Base-by-base conservation (phyloP, 106 monocot species). In the Acanthochlamys bracteata region DNA sequence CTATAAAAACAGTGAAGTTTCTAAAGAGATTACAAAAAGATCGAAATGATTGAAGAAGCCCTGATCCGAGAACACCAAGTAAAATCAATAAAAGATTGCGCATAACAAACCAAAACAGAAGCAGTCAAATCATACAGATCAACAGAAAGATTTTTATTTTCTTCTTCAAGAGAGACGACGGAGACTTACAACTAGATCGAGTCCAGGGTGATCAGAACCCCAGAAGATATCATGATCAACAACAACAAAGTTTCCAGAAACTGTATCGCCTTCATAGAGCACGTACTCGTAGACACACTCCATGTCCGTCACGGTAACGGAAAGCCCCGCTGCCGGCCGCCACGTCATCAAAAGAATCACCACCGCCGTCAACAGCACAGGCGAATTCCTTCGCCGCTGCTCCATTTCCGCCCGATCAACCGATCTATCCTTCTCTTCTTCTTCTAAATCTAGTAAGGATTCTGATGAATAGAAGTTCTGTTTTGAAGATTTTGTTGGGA, bases 281-380 rank as follows among this genome's bases (percentile, higher is more conserved):
- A 92, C 87, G 84, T 72, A 92, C 69, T 92, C 92, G 74, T 84
- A 87, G 40, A 92, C 79, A 72, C 87, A 92, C 76, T 92, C 92
- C 58, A 33, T 49, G 14, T 82, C 84, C 59, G 58, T 69, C 7
- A 92, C 92, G 23, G 84, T 87, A 20, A 92, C 76, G 10, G 87
- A 80, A 20, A 91, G 73, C 4, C 73, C 83, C 17, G 69, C 61
- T 23, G 64, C 49, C 45, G 51, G 62, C 2, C 53, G 63, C 53
- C 46, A 26, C 12, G 23, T 69, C 63, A 19, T 55, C 55, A 19
- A 10, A 39, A 76, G 64, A 22, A 63, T 33, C 58, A 51, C 58
- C 42, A 72, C 1, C 59, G 72, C 7, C 20, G 69, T 16, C 20
- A 77, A 49, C 41, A 78, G 11, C 57, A 20, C 17, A 20, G 70